Evolutionary conservation across 140 eudicot genomes (phyloP).

Genomic region (Stevia rebaudiana): DNA sequence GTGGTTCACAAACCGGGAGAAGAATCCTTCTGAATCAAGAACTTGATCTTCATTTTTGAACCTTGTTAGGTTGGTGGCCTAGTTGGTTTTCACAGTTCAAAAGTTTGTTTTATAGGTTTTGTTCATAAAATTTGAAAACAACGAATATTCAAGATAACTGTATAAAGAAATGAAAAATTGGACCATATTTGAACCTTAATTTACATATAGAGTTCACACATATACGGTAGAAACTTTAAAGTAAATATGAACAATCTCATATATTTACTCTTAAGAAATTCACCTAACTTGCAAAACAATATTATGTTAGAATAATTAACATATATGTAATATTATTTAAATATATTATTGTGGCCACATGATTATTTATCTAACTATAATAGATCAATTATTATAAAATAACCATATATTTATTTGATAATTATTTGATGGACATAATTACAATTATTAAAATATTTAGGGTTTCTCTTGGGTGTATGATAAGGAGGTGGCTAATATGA

Average conservation of each 20-base stretch:
- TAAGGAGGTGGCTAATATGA: too few relatives aligned
- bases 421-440: too few relatives aligned
- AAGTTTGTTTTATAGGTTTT: not conserved
- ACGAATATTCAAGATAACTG: not conserved
- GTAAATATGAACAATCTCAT: not conserved
- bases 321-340: too few relatives aligned
- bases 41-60: slow-evolving; percentile 19
- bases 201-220: not conserved
- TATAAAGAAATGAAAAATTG: not conserved
- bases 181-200: not conserved
- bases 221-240: not conserved
- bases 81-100: not conserved
- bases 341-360: too few relatives aligned
- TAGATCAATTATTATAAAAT: too few relatives aligned
- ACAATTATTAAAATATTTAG: too few relatives aligned
- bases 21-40: slow-evolving; percentile 9
- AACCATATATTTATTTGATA: too few relatives aligned
- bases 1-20: slow-evolving; percentile 49
- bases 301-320: too few relatives aligned
- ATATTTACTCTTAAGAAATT: not conserved
- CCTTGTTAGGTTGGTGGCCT: slow-evolving; percentile 1
- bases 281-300: not conserved
- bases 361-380: too few relatives aligned
- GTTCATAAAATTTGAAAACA: not conserved
- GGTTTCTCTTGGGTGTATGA: too few relatives aligned